Evolutionary conservation across 164 flowering plant genomes (phyloP).

Genomic region (Aristolochia californica): DNA sequence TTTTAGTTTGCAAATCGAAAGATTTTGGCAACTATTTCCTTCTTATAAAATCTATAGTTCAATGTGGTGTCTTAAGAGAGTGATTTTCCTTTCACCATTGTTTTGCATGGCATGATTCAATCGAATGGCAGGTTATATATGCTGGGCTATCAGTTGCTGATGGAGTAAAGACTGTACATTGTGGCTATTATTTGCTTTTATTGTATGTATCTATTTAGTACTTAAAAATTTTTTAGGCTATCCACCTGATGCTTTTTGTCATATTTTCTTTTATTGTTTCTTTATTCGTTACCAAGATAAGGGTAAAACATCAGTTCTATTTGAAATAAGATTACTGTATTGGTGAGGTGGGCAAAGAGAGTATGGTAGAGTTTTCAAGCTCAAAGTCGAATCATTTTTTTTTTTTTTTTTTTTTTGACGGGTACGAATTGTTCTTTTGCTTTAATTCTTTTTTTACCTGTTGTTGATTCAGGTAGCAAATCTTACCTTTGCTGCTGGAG

Average conservation of each 20-base stretch:
- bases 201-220: conserved; percentile 32
- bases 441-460: neutral
- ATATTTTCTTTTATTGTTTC: no score
- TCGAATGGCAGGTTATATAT: conserved; percentile 59
- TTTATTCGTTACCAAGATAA: neutral
- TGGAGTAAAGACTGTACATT: conserved; percentile 64
- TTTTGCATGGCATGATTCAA: neutral
- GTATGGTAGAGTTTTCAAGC: neutral
- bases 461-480: conserved; percentile 49
- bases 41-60: no score
- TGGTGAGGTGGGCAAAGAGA: no score
- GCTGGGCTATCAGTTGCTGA: conserved; percentile 70
- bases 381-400: neutral
- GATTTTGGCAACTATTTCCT: neutral
- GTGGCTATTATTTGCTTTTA: conserved; percentile 67
- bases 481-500: conserved; percentile 62
- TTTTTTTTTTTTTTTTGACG: no score
- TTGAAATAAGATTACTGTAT: no score
- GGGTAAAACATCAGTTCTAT: no score
- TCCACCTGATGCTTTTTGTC: no score
- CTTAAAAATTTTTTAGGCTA: no score
- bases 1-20: neutral
- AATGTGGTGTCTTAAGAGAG: no score
- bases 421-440: neutral
- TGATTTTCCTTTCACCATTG: conserved; percentile 1